Evolutionary conservation across 495 filamentous ascomycete genomes (phyloP).

Genomic region (Bombardia bombarda): DNA sequence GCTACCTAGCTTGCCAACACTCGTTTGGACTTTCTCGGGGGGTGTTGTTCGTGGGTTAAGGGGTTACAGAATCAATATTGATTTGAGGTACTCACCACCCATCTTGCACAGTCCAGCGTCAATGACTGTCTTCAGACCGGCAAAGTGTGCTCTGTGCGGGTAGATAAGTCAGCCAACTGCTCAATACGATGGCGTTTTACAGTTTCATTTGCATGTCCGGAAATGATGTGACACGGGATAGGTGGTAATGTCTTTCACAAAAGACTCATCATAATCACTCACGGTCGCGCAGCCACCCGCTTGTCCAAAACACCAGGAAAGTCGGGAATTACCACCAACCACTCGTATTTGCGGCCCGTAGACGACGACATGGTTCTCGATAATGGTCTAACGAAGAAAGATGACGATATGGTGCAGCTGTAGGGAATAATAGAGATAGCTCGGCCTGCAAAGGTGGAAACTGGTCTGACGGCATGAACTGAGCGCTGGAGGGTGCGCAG

Average conservation of each 20-base stretch:
- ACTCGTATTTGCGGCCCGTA: conserved; percentile 53
- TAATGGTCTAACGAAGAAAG: neutral
- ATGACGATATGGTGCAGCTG: neutral
- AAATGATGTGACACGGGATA: neutral
- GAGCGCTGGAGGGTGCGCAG: neutral
- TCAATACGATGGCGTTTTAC: no score
- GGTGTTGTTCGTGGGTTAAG: no score
- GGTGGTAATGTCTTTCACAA: neutral
- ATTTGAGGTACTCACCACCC: conserved; percentile 39
- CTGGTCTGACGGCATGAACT: no score
- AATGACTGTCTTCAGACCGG: conserved; percentile 32
- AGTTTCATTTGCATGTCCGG: no score
- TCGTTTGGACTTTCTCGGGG: no score
- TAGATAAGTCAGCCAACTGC: neutral
- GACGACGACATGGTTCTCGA: conserved; percentile 33
- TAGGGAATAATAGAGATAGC: no score
- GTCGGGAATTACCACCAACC: conserved; percentile 81
- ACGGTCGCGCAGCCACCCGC: conserved; percentile 66
- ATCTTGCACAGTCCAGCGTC: conserved; percentile 43
- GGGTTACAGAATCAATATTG: no score
- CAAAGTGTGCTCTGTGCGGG: conserved; percentile 47
- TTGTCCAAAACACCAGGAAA: conserved; percentile 55
- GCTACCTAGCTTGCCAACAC: no score
- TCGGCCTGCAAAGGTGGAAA: no score
- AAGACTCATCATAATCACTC: conserved; percentile 23